Evolutionary conservation across 2,329 filamentous ascomycete species (phyloP), one percentile per base, ranked within the genome.

Genomic region (Rhinocladiella similis): DNA sequence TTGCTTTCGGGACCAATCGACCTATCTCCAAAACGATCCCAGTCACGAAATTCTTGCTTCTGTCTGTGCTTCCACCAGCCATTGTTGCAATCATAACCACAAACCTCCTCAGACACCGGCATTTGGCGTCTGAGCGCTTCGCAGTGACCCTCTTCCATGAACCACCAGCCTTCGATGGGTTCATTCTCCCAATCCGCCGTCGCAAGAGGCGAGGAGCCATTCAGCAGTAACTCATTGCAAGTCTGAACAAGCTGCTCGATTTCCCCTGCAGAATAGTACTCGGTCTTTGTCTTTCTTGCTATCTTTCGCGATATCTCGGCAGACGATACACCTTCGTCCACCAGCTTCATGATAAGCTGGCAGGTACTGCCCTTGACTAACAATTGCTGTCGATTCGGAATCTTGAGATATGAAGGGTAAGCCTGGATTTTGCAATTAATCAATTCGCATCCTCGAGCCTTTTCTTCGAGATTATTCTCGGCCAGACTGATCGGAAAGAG

Each of bases 151-250:
- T 54, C 53, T 38, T 60, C 57, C 43, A 48, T 50, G 5, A 50
- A 47, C 50, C 57, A 57, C 57, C 54, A 54, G 1, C 57, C 57
- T 35, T 57, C 57, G 22, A 60, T 60, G 4, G 50, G 16, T 22
- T 56, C 42, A 27, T 54, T 54, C 36, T 57, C 57, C 57, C 54
- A 60, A 22, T 25, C 38, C 19, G 36, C 47, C 12, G 46, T 49
- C 12, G 47, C 54, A 13, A 43, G 47, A 10, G 53, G 57, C 13
- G 57, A 53, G 13, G 36, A 14, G 33, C 53, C 45, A 14, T 49
- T 29, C 19, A 60, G 57, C 3, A 36, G 45, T 14, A 48, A 39
- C 16, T 16, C 3, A 3, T 27, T 22, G 19, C 57, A 60, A 46
- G 39, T 43, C 3, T 36, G 39, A 14, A 60, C 53, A 39, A 60